Base-by-base conservation (phyloP, 257 asterid species). In the Scutellaria minor region DNA sequence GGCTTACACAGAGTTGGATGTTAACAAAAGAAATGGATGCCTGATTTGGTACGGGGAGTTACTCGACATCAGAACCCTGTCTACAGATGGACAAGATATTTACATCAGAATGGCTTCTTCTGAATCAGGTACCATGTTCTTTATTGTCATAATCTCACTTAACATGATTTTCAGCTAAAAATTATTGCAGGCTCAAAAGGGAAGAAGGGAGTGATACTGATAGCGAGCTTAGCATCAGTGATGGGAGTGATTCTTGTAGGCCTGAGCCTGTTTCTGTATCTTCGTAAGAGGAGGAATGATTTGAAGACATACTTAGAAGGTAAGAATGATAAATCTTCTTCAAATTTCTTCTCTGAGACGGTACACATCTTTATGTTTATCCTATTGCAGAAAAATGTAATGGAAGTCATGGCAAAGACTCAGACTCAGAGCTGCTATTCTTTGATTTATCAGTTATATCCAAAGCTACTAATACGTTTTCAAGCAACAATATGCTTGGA, bases 1-100 rank as follows among this genome's bases (percentile, higher is more conserved):
- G 67, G 85, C 85, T 1, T 83, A 71, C 24, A 10, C 87, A 3
- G 57, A 66, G 40, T 35, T 72, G 6, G 65, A 80, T 69, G 60
- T 60, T 9, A 75, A 73, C 13, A 14, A 20, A 47, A 59, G 76
- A 65, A 47, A 62, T 66, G 88, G 88, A 27, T 82, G 89, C 55
- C 64, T 85, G 78, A 70, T 64, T 61, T 82, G 88, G 84, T 70
- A 58, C 6, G 80, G 76, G 5, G 85, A 83, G 51, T 81, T 85
- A 68, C 39, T 64, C 39, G 84, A 85, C 75, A 70, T 83, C 12
- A 83, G 82, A 73, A 63, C 60, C 24, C 15, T 63, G 6, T 18
- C 68, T 71, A 48, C 58, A 11, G 37, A 31, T 31, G 83, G 78
- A 6, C 78, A 80, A 7, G 72, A 75, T 18, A 41, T 83, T 59